Conservation (phyloP, 2,329 filamentous ascomycete species). For the Xylariaceae sp. region DNA sequence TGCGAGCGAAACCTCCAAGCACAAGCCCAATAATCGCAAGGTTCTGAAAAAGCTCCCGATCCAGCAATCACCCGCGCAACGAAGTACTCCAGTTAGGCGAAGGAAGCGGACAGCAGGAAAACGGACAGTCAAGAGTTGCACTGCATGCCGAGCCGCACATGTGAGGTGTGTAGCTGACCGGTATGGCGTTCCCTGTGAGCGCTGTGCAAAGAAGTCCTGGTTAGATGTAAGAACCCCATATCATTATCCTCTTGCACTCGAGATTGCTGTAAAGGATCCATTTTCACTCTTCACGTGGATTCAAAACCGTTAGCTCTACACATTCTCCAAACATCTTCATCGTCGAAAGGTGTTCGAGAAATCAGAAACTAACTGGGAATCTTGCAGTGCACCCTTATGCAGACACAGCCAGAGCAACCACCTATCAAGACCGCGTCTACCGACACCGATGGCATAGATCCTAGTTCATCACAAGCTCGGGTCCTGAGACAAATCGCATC, state of each 20-base stretch:
- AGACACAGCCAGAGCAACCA: slow-evolving; percentile 2
- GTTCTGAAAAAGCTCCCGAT: slow-evolving; percentile 8
- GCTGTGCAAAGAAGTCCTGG: slow-evolving; percentile 31
- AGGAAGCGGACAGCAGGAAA: slow-evolving; percentile 23
- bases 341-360: background rate
- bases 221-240: slow-evolving; percentile 20
- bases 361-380: background rate
- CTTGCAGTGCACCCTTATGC: slow-evolving; percentile 24
- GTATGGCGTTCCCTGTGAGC: slow-evolving; percentile 31
- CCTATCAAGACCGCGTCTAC: background rate
- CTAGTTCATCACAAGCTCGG: background rate
- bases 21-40: background rate
- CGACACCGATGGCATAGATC: background rate
- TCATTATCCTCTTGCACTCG: background rate
- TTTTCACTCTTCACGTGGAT: too few relatives aligned
- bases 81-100: slow-evolving; percentile 3
- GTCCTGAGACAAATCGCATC: slow-evolving; percentile 17
- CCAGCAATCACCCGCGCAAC: background rate
- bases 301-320: too few relatives aligned
- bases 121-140: slow-evolving; percentile 28
- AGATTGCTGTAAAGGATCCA: too few relatives aligned
- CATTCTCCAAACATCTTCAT: background rate
- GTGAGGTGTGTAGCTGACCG: slow-evolving; percentile 31
- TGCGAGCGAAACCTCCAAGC: background rate
- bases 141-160: slow-evolving; percentile 29